Evolutionary conservation across 2,329 filamentous ascomycete species (phyloP), one percentile per base, ranked within the genome.

Genomic region (Aurifilum marmelostoma): DNA sequence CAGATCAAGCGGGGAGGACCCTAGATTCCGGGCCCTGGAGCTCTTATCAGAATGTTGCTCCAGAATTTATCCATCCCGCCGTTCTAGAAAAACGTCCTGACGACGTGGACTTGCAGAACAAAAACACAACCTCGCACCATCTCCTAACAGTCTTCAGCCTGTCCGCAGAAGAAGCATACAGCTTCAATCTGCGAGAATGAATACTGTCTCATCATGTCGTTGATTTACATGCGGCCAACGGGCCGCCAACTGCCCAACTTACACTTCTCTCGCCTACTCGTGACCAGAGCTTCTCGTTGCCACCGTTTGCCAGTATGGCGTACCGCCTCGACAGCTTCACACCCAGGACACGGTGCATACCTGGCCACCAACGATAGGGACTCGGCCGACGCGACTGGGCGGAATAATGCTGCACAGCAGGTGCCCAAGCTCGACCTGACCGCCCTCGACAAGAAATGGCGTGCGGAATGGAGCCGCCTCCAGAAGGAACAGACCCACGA

Each of bases 361-460:
- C 39, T 41, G 37, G 34, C 37, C 39, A 12, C 37, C 7, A 34
- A n/a, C 24, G 27, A 18, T 24, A 6, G 12, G 5, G 9, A 34
- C 18, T 12, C 34, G 11, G 18, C 61, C 41, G 61, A 32, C 14
- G 16, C 18, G 5, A n/a, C 27, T 3, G 41, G 12, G 41, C 61
- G 41, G 24, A 50, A 37, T 8, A 47, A 63, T n/a, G 27, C 6
- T 14, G 61, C 39, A 24, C 61, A 50, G 39, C 61, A 63, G 41
- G 16, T 50, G 34, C 65, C 65, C 59, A 78, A 74, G 71, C 77
- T 88, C 63, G 79, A 88, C 71, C 78, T 88, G 27, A 78, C 77
- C 12, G 78, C 81, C 5, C 75, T 88, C 27, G 83, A 85, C 71
- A 71, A 77, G 65, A 87, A 87, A 79, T 88, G 87, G 87, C 83